Evolutionary conservation across 179 eudicot genomes (phyloP).

Genomic region (Nepenthes alata): DNA sequence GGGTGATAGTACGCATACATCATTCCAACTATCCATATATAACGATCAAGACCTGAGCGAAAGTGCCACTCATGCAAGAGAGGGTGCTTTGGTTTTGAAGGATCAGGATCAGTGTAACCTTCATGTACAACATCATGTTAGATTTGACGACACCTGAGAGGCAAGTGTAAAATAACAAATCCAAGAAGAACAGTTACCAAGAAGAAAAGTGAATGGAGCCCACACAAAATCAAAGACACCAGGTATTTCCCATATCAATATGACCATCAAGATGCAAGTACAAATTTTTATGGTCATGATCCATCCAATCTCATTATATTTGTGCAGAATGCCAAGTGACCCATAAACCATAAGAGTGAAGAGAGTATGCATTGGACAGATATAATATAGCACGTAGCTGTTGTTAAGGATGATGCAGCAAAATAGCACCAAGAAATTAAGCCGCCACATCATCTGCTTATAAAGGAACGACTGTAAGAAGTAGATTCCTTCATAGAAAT

Average conservation of each 20-base stretch:
- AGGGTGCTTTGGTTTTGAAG: slow-evolving; percentile 51
- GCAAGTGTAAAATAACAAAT: slow-evolving; percentile 1
- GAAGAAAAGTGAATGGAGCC: slow-evolving; percentile 73
- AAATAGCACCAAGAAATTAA: slow-evolving; percentile 75
- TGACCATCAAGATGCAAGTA: slow-evolving; percentile 69
- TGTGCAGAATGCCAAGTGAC: slow-evolving; percentile 70
- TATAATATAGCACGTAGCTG: slow-evolving; percentile 72
- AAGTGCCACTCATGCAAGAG: slow-evolving; percentile 87
- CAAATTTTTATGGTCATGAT: slow-evolving; percentile 64
- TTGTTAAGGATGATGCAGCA: slow-evolving; percentile 75
- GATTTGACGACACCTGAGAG: slow-evolving; percentile 5
- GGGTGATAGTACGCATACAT: slow-evolving; percentile 95
- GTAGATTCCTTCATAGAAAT: slow-evolving; percentile 4
- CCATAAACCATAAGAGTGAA: slow-evolving; percentile 98
- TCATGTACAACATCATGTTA: slow-evolving; percentile 6
- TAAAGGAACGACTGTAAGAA: slow-evolving; percentile 15
- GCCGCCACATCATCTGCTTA: slow-evolving; percentile 99
- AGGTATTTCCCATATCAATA: slow-evolving; percentile 86
- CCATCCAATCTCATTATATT: slow-evolving; percentile 66
- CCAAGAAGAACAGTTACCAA: slow-evolving; percentile 30
- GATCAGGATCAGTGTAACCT: slow-evolving; percentile 57
- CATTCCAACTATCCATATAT: slow-evolving; percentile 98
- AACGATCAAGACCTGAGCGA: slow-evolving; percentile 96
- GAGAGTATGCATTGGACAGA: slow-evolving; percentile 98
- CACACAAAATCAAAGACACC: slow-evolving; percentile 81